phyloP scores from a whole-genome alignment of 2,329 filamentous ascomycete species.

The Thermoascus crustaceus region DNA sequence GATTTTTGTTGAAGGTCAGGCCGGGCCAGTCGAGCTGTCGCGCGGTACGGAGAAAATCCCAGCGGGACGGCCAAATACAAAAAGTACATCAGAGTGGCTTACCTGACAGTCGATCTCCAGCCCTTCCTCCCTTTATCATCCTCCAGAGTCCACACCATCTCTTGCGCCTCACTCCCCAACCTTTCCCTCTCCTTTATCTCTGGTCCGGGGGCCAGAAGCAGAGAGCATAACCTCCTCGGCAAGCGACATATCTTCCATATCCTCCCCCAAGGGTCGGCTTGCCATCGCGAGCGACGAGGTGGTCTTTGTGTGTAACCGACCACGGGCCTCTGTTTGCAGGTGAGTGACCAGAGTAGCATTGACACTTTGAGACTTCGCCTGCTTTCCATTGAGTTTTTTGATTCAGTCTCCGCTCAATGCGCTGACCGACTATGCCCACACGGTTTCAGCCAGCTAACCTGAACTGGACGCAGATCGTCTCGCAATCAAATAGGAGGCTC shows the following conservation, averaged over 20 bases:
- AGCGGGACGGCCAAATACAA: not conserved
- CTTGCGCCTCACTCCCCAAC: not conserved
- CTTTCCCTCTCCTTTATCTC: not conserved
- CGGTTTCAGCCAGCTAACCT: too few relatives aligned
- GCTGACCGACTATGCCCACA: not conserved
- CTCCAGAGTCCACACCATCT: too few relatives aligned
- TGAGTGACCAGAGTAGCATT: not conserved
- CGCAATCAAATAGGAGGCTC: too few relatives aligned
- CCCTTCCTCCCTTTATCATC: not conserved
- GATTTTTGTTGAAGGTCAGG: too few relatives aligned
- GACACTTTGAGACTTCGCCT: not conserved
- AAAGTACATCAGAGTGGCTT: not conserved
- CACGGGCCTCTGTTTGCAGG: not conserved
- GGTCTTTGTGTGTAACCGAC: slow-evolving; percentile 1
- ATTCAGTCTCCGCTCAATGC: not conserved
- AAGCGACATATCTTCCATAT: too few relatives aligned
- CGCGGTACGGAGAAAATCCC: not conserved
- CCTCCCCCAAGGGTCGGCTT: too few relatives aligned
- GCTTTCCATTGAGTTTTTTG: not conserved
- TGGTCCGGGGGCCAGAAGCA: too few relatives aligned
- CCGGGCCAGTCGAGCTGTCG: not conserved
- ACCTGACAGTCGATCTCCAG: not conserved
- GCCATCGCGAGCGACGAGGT: too few relatives aligned
- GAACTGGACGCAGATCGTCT: too few relatives aligned
- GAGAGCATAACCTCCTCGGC: too few relatives aligned